Evolutionary conservation across 2,329 filamentous ascomycete genomes (phyloP), one percentile per base, ranked within the genome.

Genomic region (Cytospora piceae): DNA sequence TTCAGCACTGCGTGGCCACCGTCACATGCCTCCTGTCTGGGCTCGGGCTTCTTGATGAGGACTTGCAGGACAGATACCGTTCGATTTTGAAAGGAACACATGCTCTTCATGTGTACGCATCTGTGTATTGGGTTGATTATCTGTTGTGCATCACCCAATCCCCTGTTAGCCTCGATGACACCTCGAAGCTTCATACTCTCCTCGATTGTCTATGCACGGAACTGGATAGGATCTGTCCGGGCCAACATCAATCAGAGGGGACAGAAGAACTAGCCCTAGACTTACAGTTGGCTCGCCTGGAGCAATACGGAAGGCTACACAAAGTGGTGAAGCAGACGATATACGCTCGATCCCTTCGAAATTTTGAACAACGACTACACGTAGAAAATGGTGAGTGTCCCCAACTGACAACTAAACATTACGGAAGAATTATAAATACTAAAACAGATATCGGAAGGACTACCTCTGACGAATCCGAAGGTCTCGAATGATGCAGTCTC

Each of bases 41-140:
- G 1, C 22, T 74, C 0, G 27, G 70, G 4, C 42, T 69, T 3
- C 70, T 74, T 17, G 6, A 56, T 3, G 1, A 31, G 8, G 20
- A 12, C 1, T 46, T 42, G 11, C 24, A 55, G 1, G 27, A 63
- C 6, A 17, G 22, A 64, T 62, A 54, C 29, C 52, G 70, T 0
- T 61, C 70, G 8, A 65, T 75, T 0, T 49, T 74, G 0, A 72
- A 69, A 32, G 75, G 75, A 1, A 4, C 76, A 0, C 72, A 76
- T 61, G 73, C 71, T 0, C 70, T 77, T 1, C 73, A 74, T 39
- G 46, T 74, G 3, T 76, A 76, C 61, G 71, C 75, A 2, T 71
- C 68, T 0, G 71, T 76, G 27, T 70, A 71, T 58, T 77, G 74
- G 75, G 58, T 67, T 1, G 74, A 77, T 3, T 71, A 73, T 67